Conservation (phyloP, 2,329 filamentous ascomycete species). For the Colletotrichum lini region DNA sequence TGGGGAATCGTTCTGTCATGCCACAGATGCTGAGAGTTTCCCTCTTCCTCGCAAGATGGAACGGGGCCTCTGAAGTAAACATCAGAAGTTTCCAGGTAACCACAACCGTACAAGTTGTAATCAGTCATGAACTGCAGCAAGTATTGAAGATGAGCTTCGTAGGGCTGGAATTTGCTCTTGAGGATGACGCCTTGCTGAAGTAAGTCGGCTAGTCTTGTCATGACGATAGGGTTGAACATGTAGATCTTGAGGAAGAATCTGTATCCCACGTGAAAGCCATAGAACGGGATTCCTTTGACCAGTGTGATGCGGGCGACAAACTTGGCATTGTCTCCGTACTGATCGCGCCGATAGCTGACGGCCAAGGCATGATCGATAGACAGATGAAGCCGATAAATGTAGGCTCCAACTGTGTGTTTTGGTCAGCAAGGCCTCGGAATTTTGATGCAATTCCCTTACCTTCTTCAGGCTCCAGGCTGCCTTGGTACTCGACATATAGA, state of each 20-base stretch:
- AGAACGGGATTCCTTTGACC: conserved; percentile 95
- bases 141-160: conserved; percentile 94
- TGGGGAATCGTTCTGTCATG: conserved; percentile 79
- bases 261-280: conserved; percentile 95
- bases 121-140: conserved; percentile 98
- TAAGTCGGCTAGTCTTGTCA: conserved; percentile 89
- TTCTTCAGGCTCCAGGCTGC: conserved; percentile 74
- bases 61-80: conserved; percentile 83
- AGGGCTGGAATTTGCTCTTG: conserved; percentile 88
- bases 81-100: conserved; percentile 82
- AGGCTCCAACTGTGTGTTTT: conserved; percentile 73
- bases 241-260: conserved; percentile 95
- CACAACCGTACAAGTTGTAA: conserved; percentile 96
- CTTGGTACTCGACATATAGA: conserved; percentile 89
- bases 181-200: conserved; percentile 90
- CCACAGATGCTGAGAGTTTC: conserved; percentile 79
- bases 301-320: conserved; percentile 93
- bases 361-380: conserved; percentile 94
- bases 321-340: conserved; percentile 73
- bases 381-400: conserved; percentile 83
- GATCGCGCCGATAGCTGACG: conserved; percentile 85
- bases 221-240: conserved; percentile 87
- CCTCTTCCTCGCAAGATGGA: conserved; percentile 75
- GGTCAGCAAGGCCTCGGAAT: conserved; percentile 1
- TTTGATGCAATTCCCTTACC: conserved; percentile 64